Evolutionary conservation across 805 yeast species (phyloP).

Genomic region (Torulaspora indica): DNA sequence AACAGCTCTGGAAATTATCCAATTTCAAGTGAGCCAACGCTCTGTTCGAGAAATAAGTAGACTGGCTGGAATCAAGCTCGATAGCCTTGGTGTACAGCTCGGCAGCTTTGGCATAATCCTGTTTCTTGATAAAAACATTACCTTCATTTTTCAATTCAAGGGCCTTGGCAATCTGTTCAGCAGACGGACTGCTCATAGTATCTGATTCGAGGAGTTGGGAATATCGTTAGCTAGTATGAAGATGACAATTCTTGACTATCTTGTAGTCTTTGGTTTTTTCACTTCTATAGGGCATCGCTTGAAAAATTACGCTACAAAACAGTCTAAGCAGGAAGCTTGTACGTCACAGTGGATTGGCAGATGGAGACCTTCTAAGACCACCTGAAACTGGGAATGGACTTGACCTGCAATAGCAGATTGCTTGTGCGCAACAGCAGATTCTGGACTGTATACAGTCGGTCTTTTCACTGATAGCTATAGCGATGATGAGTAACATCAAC

Average conservation of each 20-base stretch:
- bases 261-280: conserved; percentile 1
- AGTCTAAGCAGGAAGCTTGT: background rate
- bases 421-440: too few species aligned
- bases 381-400: too few species aligned
- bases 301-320: background rate
- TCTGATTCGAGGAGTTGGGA: background rate
- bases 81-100: conserved; percentile 72
- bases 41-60: conserved; percentile 73
- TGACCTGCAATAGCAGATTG: too few species aligned
- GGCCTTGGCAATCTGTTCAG: conserved; percentile 38
- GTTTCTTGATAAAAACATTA: conserved; percentile 62
- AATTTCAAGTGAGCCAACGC: conserved; percentile 85
- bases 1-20: conserved; percentile 83
- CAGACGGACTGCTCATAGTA: conserved; percentile 19
- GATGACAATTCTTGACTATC: background rate
- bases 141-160: conserved; percentile 62
- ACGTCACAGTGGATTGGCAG: too few species aligned
- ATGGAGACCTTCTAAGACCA: too few species aligned
- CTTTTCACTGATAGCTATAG: too few species aligned
- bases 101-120: conserved; percentile 61
- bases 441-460: too few species aligned
- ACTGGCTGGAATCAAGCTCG: conserved; percentile 51
- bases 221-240: background rate
- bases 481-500: too few species aligned
- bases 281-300: conserved; percentile 3